Conservation (phyloP, 108 stramenopile species). For the Cylindrotheca fusiformis region DNA sequence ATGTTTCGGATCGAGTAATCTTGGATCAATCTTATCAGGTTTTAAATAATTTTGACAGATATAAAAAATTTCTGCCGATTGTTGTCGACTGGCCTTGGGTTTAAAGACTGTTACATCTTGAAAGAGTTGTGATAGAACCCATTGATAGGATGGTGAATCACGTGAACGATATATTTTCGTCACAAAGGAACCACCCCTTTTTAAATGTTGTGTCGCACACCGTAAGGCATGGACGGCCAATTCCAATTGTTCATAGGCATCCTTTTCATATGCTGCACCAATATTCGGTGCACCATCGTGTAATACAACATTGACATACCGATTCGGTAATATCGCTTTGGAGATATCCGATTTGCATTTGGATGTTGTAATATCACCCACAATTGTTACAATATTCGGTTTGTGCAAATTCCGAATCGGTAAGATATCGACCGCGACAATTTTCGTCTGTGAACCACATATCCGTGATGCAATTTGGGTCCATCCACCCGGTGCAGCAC, state of each 20-base stretch:
- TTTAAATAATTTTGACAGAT: constrained; percentile 86
- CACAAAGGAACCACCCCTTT: constrained; percentile 83
- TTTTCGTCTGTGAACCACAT: constrained; percentile 42
- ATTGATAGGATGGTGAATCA: constrained; percentile 96
- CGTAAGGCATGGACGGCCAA: constrained; percentile 93
- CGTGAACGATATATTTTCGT: constrained; percentile 97
- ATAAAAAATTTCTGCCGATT: constrained; percentile 99
- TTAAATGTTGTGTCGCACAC: constrained; percentile 93
- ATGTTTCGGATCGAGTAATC: constrained; percentile 95
- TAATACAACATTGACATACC: constrained; percentile 90
- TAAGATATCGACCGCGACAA: constrained; percentile 96
- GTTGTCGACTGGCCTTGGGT: constrained; percentile 87
- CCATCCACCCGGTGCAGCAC: constrained; percentile 99
- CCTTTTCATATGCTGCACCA: constrained; percentile 94
- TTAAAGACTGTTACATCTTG: constrained; percentile 87
- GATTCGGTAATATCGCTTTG: constrained; percentile 27
- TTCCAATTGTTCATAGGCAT: constrained; percentile 99
- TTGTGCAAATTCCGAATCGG: constrained; percentile 82
- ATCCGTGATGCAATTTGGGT: constrained; percentile 91
- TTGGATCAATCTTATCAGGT: constrained; percentile 93
- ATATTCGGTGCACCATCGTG: constrained; percentile 99
- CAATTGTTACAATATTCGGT: constrained; percentile 85
- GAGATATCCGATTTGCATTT: constrained; percentile 89
- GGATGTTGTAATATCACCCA: constrained; percentile 97
- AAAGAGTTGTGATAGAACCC: constrained; percentile 98